These are phyloP conservation scores for Schrenkiella parvula DNA, from an alignment of 345 rosid species.

Conservation along the genomic window DNA sequence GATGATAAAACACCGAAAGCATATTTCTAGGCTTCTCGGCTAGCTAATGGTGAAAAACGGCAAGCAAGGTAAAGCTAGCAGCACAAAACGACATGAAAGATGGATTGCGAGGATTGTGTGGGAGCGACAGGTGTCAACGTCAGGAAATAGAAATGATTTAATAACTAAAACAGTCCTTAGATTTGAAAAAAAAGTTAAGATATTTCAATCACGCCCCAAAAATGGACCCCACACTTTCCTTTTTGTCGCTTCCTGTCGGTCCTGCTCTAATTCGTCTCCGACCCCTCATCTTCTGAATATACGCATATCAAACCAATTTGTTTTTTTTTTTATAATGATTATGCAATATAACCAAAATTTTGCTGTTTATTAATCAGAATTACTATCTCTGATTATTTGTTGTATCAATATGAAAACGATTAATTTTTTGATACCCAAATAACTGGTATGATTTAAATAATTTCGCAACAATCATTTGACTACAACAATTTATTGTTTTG, in stretches of 20 bases:
- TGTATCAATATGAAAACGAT: not conserved
- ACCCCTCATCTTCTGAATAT: slow-evolving; percentile 2
- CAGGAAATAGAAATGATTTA: not conserved
- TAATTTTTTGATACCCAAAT: not conserved
- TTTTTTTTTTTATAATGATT: not conserved
- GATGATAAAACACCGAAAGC: not conserved
- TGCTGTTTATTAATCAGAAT: not conserved
- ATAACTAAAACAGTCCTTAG: slow-evolving; percentile 17
- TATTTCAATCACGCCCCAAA: slow-evolving; percentile 33
- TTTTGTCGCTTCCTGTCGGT: slow-evolving; percentile 39
- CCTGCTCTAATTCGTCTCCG: not conserved
- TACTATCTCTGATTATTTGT: not conserved
- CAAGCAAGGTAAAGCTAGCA: slow-evolving; percentile 1
- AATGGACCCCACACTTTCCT: slow-evolving; percentile 1
- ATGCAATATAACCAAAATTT: not conserved
- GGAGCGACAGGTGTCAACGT: slow-evolving; percentile 18
- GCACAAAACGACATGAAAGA: slow-evolving; percentile 12
- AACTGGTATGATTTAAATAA: not conserved
- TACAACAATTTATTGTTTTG: not conserved
- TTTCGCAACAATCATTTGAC: not conserved
- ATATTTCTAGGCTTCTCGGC: not conserved
- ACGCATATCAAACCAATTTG: not conserved
- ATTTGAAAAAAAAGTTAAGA: slow-evolving; percentile 15
- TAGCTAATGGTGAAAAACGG: slow-evolving; percentile 17
- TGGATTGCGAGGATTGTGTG: not conserved